These are phyloP conservation scores for Hypoxylon sp. DNA, from an alignment of 2,329 filamentous ascomycete genomes.

Conservation along the genomic window DNA sequence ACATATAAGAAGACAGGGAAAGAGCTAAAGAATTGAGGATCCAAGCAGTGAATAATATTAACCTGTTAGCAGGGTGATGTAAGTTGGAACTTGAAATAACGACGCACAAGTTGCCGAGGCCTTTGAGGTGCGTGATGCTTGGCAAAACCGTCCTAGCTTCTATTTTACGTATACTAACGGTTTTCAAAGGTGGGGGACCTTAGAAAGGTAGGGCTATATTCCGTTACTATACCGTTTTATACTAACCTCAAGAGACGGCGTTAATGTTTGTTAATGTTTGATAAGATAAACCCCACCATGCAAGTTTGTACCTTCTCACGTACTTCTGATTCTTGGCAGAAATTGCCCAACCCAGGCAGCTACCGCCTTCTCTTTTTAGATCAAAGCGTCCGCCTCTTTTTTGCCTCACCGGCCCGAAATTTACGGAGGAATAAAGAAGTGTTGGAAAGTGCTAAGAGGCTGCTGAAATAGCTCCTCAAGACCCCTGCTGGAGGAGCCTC, in stretches of 20 bases:
- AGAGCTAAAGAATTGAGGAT: background rate
- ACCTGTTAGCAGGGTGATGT: slow-evolving; percentile 5
- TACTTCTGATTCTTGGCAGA: slow-evolving; percentile 15
- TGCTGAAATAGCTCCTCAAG: slow-evolving; percentile 20
- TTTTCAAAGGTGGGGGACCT: background rate
- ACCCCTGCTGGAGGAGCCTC: slow-evolving; percentile 22
- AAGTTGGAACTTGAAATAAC: slow-evolving; percentile 33
- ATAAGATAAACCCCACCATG: slow-evolving; percentile 18
- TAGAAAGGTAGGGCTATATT: background rate
- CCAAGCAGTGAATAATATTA: slow-evolving; percentile 9
- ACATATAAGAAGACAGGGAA: background rate
- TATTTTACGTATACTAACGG: background rate
- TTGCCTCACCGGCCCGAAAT: slow-evolving; percentile 14
- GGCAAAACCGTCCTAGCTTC: slow-evolving; percentile 4
- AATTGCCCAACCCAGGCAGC: background rate
- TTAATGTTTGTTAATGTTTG: background rate
- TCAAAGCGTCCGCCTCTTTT: slow-evolving; percentile 5
- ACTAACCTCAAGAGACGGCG: background rate
- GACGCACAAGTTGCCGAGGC: slow-evolving; percentile 40
- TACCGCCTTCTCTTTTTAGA: slow-evolving; percentile 26
- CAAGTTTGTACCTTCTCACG: background rate
- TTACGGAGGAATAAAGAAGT: slow-evolving; percentile 21
- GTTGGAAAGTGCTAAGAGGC: slow-evolving; percentile 30
- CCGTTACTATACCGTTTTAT: background rate
- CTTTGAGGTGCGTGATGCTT: slow-evolving; percentile 34